phyloP scores from a whole-genome alignment of 768 basidiomycete genomes.

The Cyathus striatus region DNA sequence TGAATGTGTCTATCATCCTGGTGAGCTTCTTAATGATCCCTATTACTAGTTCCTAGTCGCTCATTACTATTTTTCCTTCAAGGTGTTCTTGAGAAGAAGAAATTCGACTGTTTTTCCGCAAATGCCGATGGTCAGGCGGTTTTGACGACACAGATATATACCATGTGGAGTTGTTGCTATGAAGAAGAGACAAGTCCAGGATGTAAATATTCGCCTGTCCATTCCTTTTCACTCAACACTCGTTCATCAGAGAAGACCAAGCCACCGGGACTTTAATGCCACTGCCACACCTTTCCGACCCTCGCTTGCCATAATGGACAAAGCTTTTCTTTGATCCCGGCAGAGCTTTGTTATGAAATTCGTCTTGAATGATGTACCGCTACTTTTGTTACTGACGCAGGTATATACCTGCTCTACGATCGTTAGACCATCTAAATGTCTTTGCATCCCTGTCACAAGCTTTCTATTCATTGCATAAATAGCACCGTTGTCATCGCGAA shows the following conservation, averaged over 20 bases:
- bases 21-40: conserved; percentile 13
- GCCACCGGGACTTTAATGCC: not conserved
- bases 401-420: too few relatives aligned
- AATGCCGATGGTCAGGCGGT: conserved; percentile 24
- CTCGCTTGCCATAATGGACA: not conserved
- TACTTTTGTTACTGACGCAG: too few relatives aligned
- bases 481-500: too few relatives aligned
- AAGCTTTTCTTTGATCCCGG: not conserved
- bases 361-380: too few relatives aligned
- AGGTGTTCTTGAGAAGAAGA: conserved; percentile 33
- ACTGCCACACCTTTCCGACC: not conserved
- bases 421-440: too few relatives aligned
- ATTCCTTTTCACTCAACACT: conserved; percentile 3
- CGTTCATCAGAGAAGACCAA: not conserved
- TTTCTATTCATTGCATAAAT: too few relatives aligned
- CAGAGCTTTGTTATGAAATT: not conserved
- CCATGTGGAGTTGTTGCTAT: conserved; percentile 46
- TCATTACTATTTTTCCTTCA: not conserved
- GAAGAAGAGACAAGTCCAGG: conserved; percentile 34
- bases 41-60: too few relatives aligned
- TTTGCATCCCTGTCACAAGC: too few relatives aligned
- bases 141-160: conserved; percentile 26
- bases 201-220: conserved; percentile 18
- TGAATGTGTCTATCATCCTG: conserved; percentile 31
- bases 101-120: conserved; percentile 36